Evolutionary conservation across 1,139 yeast genomes (phyloP), one percentile per base, ranked within the genome.

Genomic region (Debaryomyces robertsiae): DNA sequence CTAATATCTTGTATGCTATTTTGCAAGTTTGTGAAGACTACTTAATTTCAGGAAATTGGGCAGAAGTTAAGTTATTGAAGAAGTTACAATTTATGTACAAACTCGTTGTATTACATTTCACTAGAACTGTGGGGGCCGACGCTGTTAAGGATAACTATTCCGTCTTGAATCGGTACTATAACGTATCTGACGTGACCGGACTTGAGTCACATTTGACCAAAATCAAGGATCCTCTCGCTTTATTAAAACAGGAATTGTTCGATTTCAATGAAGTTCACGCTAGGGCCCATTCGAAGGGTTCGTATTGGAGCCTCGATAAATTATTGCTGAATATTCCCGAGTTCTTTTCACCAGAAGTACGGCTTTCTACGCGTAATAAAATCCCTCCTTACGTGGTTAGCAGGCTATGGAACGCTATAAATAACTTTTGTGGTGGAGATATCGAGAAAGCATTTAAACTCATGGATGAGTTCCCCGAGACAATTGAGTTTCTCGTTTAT

Each of bases 381-480:
- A 48, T 64, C 15, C 42, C 46, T 22, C 57, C 56, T 6, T 39
- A 41, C 39, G 48, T 45, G 36, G 55, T 47, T 23, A 44, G 45
- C 18, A 38, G 14, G 22, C 39, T 63, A 19, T 54, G 57, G 52
- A 11, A 34, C 11, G 48, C 49, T 3, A 45, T 68, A 6, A 49
- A 48, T 22, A 32, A 46, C 10, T 48, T 51, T 37, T 53, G 58
- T 30, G 47, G 45, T 5, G 49, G 44, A 3, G 55, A 60, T 37
- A 43, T 46, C 17, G 11, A 37, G 0, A 38, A 43, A 27, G 58
- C 62, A 18, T 64, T 57, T 42, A 43, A 48, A 24, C 49, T 69
- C 33, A 58, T 58, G 60, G 67, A 65, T 41, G 46, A 58, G 25
- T 69, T 50, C 42, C 76, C 76, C 1, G 57, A 57, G 24, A 60